phyloP scores from a whole-genome alignment of 2,329 filamentous ascomycete species.

The Fusarium mangiferae region DNA sequence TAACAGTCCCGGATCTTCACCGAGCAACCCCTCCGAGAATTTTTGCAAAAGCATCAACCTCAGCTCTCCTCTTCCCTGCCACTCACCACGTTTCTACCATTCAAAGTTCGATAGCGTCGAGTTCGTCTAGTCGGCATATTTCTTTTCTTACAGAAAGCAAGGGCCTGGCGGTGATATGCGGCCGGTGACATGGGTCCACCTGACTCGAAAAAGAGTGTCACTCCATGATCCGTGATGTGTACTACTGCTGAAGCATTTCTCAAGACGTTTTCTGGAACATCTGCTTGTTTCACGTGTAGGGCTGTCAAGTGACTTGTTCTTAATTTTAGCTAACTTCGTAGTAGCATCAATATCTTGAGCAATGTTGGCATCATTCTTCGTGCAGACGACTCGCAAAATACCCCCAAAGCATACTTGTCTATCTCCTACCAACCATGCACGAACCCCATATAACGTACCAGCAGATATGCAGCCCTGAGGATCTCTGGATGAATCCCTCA shows the following conservation, averaged over 20 bases:
- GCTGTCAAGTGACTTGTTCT: neutral
- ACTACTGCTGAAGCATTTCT: neutral
- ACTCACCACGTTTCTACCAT: neutral
- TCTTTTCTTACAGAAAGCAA: neutral
- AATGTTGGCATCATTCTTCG: neutral
- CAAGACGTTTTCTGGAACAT: neutral
- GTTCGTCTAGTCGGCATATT: neutral
- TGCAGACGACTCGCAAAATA: neutral
- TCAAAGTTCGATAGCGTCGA: neutral
- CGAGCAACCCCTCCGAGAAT: neutral
- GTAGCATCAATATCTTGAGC: neutral
- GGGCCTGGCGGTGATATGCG: slow-evolving; percentile 4
- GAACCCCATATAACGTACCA: neutral
- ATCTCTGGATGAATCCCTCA: neutral
- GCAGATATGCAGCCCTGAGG: neutral
- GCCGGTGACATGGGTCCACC: slow-evolving; percentile 5
- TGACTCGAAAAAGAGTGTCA: slow-evolving; percentile 12
- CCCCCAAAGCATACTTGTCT: neutral
- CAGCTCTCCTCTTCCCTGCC: neutral
- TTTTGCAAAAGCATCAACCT: neutral
- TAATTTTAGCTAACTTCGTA: neutral
- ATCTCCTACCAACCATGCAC: neutral
- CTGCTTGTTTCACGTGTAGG: neutral
- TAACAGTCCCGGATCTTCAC: neutral
- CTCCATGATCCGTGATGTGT: neutral